Evolutionary conservation across 441 rosid genomes (phyloP).

Genomic region (Erodium trifolium): DNA sequence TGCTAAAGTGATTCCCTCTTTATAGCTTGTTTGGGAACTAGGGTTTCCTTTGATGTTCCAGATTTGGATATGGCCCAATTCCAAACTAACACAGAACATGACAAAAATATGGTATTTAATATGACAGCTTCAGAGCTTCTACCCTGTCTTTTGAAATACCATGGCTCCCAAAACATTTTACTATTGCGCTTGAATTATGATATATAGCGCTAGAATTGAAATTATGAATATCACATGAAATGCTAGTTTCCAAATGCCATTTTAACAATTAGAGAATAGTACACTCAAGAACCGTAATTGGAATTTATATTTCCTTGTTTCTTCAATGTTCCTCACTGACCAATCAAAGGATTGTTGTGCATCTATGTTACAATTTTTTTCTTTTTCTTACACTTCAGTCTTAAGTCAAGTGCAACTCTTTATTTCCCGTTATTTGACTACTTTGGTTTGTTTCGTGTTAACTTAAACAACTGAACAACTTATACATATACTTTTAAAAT

Average conservation of each 20-base stretch:
- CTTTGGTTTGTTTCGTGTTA: background rate
- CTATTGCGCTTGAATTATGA: no score
- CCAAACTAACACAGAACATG: background rate
- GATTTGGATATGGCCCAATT: conserved; percentile 4
- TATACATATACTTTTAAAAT: background rate
- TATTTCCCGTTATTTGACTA: background rate
- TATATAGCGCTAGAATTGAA: background rate
- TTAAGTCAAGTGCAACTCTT: background rate
- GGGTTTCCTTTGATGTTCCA: background rate
- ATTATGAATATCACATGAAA: background rate
- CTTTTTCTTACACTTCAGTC: background rate
- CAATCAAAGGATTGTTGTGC: background rate
- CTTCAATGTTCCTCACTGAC: background rate
- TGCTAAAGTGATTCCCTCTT: background rate
- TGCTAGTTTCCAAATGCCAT: background rate
- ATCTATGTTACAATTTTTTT: background rate
- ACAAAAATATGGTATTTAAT: background rate
- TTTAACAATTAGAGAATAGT: background rate
- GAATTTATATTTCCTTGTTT: background rate
- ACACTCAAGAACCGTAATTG: background rate
- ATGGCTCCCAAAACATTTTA: no score
- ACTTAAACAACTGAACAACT: background rate
- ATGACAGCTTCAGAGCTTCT: background rate
- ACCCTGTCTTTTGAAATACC: background rate
- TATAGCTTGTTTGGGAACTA: background rate